These are phyloP conservation scores for Penicillium turbatum DNA, from an alignment of 495 filamentous ascomycete species.

Conservation along the genomic window DNA sequence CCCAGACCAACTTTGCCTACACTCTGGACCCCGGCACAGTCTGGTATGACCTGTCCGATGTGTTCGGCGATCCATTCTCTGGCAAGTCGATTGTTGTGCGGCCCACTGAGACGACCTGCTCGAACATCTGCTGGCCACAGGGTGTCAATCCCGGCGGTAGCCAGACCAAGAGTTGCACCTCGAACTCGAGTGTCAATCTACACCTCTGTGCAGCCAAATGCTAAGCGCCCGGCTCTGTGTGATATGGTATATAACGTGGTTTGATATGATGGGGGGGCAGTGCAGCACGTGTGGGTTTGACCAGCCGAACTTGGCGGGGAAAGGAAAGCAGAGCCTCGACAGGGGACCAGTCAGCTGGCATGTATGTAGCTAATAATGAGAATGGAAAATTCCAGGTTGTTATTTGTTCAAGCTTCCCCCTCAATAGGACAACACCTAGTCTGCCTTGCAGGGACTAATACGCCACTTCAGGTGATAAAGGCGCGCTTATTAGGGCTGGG, in stretches of 20 bases:
- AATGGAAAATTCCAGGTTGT: not conserved
- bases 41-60: constrained; percentile 55
- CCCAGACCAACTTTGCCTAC: constrained; percentile 53
- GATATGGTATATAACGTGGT: not conserved
- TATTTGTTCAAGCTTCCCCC: not conserved
- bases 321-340: not conserved
- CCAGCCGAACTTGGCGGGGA: not conserved
- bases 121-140: constrained; percentile 46
- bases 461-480: not conserved
- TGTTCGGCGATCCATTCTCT: constrained; percentile 54
- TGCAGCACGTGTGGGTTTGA: not conserved
- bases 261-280: not conserved
- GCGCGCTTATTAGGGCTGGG: constrained; percentile 8
- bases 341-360: not conserved
- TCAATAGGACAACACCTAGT: not conserved
- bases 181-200: constrained; percentile 30
- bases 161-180: constrained; percentile 46
- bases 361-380: constrained; percentile 1
- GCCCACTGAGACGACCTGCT: constrained; percentile 38
- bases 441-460: not conserved
- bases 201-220: constrained; percentile 32
- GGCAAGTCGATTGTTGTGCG: constrained; percentile 40
- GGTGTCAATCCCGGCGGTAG: constrained; percentile 48
- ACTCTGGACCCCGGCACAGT: constrained; percentile 44
- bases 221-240: constrained; percentile 5